Evolutionary conservation across 1,284 basidiomycete species (phyloP), one percentile per base, ranked within the genome.

Genomic region (Peniophora sp.): DNA sequence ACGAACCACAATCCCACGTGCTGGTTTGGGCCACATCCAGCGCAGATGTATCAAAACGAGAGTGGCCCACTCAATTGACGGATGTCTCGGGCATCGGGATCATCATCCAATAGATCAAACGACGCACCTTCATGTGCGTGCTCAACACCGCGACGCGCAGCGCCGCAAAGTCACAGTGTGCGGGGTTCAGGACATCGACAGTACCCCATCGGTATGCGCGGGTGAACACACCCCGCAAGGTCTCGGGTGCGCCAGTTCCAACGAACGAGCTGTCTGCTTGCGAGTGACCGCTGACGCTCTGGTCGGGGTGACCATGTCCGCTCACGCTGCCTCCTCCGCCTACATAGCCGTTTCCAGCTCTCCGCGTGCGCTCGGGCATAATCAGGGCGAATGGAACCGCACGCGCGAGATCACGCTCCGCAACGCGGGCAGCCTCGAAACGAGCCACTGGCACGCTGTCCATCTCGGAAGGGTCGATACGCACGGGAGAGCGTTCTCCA

Each of bases 91-190:
- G 27, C 6, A 12, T 32, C 27, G 12, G 12, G 27, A 32, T 32
- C n/a, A n/a, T n/a, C n/a, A 32, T 32, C 27, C 27, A 32, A 32
- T 32, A 32, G 27, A 32, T 32, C 23, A 23, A 15, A 17, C 20
- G 24, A 68, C 75, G 50, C 52, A 88, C 88, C 72, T 86, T 88
- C 67, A 89, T 74, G 67, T 90, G 87, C 46, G 85, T 90, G 23
- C 85, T 83, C 55, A 92, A 65, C 47, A 91, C 76, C 47, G 85
- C 83, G 17, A 85, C 88, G 57, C 88, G 76, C 65, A 92, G 67
- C 55, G 88, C 85, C 47, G 86, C 78, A 62, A 88, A 91, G 67
- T 92, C 88, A 58, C 88, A 92, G 60, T 92, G 88, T 47, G 73
- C 74, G 49, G 89, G 88, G 63, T 88, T 76, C 43, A 92, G 78